Evolutionary conservation across 2,329 filamentous ascomycete genomes (phyloP).

Genomic region (Ceratocystis albifundus): DNA sequence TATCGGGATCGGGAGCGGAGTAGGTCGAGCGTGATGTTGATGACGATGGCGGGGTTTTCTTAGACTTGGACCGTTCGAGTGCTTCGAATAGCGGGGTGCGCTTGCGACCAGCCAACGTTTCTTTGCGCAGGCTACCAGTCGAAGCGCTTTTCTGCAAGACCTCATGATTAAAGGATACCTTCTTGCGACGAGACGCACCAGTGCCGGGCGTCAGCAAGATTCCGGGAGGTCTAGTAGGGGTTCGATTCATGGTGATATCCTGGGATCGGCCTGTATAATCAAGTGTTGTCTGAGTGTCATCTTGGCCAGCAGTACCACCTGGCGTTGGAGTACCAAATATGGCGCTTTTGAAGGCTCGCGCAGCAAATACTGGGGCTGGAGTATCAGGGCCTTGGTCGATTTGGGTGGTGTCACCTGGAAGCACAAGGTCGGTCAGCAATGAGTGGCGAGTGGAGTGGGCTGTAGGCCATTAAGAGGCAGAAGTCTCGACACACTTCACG

Average conservation of each 20-base stretch:
- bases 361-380: conserved; percentile 54
- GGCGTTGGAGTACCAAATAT: conserved; percentile 49
- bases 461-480: background rate
- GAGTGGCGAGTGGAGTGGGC: background rate
- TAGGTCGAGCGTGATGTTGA: conserved; percentile 22
- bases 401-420: conserved; percentile 34
- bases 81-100: conserved; percentile 38
- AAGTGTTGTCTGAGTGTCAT: conserved; percentile 27
- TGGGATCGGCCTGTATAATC: conserved; percentile 26
- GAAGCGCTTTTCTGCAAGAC: conserved; percentile 36
- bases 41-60: conserved; percentile 8
- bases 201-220: conserved; percentile 56
- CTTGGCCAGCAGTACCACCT: conserved; percentile 27
- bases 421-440: background rate
- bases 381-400: conserved; percentile 48
- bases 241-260: conserved; percentile 29
- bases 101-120: conserved; percentile 24
- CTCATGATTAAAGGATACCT: conserved; percentile 53
- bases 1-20: conserved; percentile 26
- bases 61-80: conserved; percentile 34
- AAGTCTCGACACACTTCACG: too few species aligned
- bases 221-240: conserved; percentile 42
- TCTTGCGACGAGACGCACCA: conserved; percentile 48
- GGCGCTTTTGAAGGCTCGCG: conserved; percentile 51
- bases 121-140: conserved; percentile 30